Base-by-base conservation (phyloP, 2,329 filamentous ascomycete species). In the Lachnellula hyalina region DNA sequence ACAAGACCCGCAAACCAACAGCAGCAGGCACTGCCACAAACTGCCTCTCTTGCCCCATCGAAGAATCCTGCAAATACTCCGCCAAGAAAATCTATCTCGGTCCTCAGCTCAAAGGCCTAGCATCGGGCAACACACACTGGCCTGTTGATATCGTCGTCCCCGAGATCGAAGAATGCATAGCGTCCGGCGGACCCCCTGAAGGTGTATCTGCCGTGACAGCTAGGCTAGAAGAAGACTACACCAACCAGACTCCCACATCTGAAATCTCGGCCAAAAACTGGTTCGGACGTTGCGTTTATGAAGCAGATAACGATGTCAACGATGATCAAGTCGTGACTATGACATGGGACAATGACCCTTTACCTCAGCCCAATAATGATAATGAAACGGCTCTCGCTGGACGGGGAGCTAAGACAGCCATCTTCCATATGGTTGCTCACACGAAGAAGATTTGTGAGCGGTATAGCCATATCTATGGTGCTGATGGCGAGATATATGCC, bases 261-360 rank as follows among this genome's bases (percentile, higher is more conserved):
- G 73, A 76, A n/a, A 68, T 80, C 1, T 75, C 76, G 3, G 73
- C 74, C 5, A 74, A 78, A 9, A 86, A 86, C 61, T 87, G 91
- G 90, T 97, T 91, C 67, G 94, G 94, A 0, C 84, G 93, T n/a
- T 99, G 94, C 68, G 94, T 97, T 1, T 97, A 86, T 73, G 94
- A 96, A 69, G 78, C 86, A 4, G 91, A 96, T 72, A 99, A 97
- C 72, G 85, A 95, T 66, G 94, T 97, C 42, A 90, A 86, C 65
- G 94, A 99, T 70, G 90, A 97, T 66, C 93, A 97, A 70, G 81
- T 87, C 25, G 94, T 97, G 19, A 93, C 88, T 0, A 83, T 97
- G 51, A 84, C 81, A 4, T 97, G 93, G 91, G 87, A 91, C 12
- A 89, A 95, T 45, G 85, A 89, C 56, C 74, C 74, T 0, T 61